Base-by-base conservation (phyloP, 495 filamentous ascomycete species). In the Penicillium macrosclerotiorum region DNA sequence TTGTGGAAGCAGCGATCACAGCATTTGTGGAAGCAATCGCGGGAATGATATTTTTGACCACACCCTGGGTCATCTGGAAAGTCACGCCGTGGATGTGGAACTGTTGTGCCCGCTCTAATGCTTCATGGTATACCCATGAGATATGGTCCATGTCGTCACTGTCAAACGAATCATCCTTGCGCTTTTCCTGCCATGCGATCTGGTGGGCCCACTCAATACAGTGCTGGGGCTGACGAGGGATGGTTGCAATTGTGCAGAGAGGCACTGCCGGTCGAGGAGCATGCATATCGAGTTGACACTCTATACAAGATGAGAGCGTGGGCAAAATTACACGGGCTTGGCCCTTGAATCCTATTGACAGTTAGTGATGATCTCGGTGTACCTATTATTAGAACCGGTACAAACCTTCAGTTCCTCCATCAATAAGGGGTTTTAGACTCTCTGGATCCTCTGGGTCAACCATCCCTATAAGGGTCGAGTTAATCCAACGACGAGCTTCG, bases 141-240 rank as follows among this genome's bases (percentile, higher is more conserved):
- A 97, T 95, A 62, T 99, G 94, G 57, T 93, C 91, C 42, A 95
- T 88, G 56, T 99, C 87, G 64, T 99, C 94, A 46, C 88, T 96
- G 64, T 99, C 94, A 44, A 99, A 84, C 9, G 77, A 72, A 29
- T 79, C 77, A 31, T 76, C 76, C 61, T 71, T 77, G 12, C 69
- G 72, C 23, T 78, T 65, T 31, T 75, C 74, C 44, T 80, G 77
- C 85, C 85, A 89, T 23, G 82, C 83, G 33, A 89, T 86, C 64
- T 97, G 89, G 61, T 96, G 90, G 12, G 94, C 94, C 94, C 94
- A 99, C 65, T 99, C 94, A 66, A 99, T 91, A 63, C 94, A 99
- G 64, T 99, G 94, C 60, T 96, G 88, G 18, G 94, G 94, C 61
- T 99, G 94, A 13, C 94, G 87, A 3, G 94, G 94, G 51, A 99